These are phyloP conservation scores for Phytophthora citrophthora DNA, from an alignment of 352 stramenopile genomes.

Conservation along the genomic window DNA sequence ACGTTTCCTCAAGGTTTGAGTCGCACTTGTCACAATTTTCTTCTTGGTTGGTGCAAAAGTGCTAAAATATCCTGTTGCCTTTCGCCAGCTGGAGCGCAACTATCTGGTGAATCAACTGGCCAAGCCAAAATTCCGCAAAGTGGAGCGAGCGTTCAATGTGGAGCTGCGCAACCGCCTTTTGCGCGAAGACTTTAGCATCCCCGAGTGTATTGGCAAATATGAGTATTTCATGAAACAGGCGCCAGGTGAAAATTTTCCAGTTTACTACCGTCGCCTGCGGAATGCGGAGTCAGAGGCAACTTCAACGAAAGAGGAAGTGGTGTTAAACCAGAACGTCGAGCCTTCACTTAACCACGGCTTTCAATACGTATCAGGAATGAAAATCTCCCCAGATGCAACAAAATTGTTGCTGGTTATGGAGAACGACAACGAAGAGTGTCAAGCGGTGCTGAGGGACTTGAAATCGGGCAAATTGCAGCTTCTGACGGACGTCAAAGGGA, in stretches of 20 bases:
- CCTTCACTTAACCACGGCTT: constrained; percentile 60
- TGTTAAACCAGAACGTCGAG: constrained; percentile 82
- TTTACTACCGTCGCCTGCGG: constrained; percentile 73
- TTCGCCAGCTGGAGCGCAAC: constrained; percentile 47
- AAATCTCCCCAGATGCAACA: constrained; percentile 72
- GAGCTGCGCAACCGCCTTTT: constrained; percentile 71
- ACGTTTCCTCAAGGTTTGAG: constrained; percentile 64
- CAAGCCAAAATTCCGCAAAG: constrained; percentile 61
- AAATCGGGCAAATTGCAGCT: constrained; percentile 33
- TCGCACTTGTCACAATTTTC: neutral
- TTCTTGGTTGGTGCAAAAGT: neutral
- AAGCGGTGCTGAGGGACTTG: constrained; percentile 53
- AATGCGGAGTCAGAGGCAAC: constrained; percentile 13
- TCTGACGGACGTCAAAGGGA: constrained; percentile 40
- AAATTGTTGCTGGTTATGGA: constrained; percentile 74
- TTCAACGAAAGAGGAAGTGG: constrained; percentile 50
- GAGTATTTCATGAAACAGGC: constrained; percentile 79
- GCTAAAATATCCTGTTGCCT: constrained; percentile 3
- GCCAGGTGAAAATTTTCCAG: constrained; percentile 72
- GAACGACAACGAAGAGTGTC: constrained; percentile 72
- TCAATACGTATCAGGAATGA: constrained; percentile 77
- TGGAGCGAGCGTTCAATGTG: constrained; percentile 68
- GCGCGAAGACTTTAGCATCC: constrained; percentile 71
- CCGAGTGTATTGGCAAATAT: constrained; percentile 75
- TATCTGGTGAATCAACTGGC: constrained; percentile 59